phyloP scores from a whole-genome alignment of 331 rosid species.

The Stylosanthes scabra region DNA sequence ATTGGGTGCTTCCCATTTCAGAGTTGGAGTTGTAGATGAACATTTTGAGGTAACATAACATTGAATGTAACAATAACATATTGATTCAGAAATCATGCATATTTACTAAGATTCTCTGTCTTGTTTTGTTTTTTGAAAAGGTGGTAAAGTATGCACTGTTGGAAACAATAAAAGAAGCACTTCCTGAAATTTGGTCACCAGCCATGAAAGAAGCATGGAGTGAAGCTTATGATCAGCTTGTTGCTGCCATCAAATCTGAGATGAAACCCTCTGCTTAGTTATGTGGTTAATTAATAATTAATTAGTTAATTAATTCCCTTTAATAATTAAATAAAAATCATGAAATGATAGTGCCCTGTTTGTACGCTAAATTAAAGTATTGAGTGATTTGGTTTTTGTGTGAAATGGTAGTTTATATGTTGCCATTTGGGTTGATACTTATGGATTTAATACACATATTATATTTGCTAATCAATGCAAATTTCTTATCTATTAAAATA shows the following conservation, averaged over 20 bases:
- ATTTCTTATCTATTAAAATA: no score
- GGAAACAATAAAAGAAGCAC: slow-evolving; percentile 77
- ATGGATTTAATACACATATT: neutral
- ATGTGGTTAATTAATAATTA: no score
- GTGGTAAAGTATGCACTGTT: slow-evolving; percentile 73
- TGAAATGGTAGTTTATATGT: neutral
- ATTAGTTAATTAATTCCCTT: neutral
- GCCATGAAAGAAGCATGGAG: slow-evolving; percentile 85
- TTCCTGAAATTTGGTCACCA: slow-evolving; percentile 86
- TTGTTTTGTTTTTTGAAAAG: slow-evolving; percentile 34
- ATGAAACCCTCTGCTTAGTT: slow-evolving; percentile 52
- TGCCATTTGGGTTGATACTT: neutral
- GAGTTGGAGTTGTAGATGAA: slow-evolving; percentile 61
- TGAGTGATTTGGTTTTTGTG: neutral
- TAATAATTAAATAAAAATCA: slow-evolving; percentile 5
- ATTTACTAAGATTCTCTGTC: neutral
- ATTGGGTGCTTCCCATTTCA: slow-evolving; percentile 66
- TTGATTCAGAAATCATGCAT: no score
- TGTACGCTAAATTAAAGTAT: neutral
- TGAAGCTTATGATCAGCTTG: slow-evolving; percentile 83
- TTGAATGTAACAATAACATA: neutral
- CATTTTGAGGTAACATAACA: slow-evolving; percentile 67
- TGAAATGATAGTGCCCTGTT: slow-evolving; percentile 1
- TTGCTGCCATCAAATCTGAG: slow-evolving; percentile 74
- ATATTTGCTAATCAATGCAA: neutral